Percentiles rank a stretch among this genome's conserved stretches.
Evolutionary conservation across 2,329 filamentous ascomycete species (phyloP).

Genomic region (Claviceps pusilla): DNA sequence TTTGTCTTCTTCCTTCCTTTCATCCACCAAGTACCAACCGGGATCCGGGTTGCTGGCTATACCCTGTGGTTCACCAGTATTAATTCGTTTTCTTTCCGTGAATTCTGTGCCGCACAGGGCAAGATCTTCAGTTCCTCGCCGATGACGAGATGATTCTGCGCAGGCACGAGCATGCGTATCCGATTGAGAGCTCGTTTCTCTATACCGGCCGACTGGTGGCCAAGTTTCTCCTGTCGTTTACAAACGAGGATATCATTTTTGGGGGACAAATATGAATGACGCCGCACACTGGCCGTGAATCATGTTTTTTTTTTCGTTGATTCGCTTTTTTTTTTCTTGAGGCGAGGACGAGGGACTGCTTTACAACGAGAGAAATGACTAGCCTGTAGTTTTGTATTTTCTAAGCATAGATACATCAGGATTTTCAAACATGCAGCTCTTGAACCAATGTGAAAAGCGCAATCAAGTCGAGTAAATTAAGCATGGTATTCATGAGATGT

Average conservation of each 20-base stretch:
- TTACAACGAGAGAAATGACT: no score
- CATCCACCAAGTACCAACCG: no score
- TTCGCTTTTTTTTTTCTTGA: no score
- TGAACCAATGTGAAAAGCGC: no score
- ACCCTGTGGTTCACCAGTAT: neutral
- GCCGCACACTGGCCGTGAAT: no score
- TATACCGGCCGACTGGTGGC: constrained; percentile 39
- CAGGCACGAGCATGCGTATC: constrained; percentile 29
- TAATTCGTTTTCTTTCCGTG: neutral
- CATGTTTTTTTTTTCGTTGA: no score
- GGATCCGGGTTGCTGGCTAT: neutral
- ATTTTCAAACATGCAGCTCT: no score
- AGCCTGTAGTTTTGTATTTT: no score
- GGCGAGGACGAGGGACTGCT: no score
- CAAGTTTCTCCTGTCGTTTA: constrained; percentile 41
- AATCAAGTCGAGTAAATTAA: no score
- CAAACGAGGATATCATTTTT: constrained; percentile 33
- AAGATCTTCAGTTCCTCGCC: constrained; percentile 27
- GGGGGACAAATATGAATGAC: constrained; percentile 14
- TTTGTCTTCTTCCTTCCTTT: neutral
- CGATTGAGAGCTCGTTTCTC: constrained; percentile 31
- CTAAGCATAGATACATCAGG: no score
- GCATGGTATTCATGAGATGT: no score
- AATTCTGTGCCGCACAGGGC: constrained; percentile 13
- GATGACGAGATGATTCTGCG: constrained; percentile 32